Evolutionary conservation across 805 yeast species (phyloP), one percentile per base, ranked within the genome.

Genomic region (Nakazawaea siamensis): DNA sequence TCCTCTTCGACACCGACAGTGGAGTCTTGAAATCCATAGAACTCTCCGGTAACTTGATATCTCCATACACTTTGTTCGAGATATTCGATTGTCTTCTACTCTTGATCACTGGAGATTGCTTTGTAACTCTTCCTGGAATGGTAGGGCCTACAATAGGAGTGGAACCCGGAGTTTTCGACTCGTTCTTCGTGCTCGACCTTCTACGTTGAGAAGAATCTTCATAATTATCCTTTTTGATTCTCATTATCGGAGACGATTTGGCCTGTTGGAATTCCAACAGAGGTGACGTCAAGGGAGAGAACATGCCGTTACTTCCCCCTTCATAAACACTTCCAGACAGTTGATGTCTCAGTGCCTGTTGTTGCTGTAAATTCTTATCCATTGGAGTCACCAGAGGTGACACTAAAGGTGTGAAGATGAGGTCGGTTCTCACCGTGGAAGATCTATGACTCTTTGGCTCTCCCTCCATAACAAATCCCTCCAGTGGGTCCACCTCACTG

Each of bases 301-400:
- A 48, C 50, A 59, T 31, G 4, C 33, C 31, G 24, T 38, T 40
- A 10, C 35, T 39, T 18, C 30, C 8, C 50, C 39, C 20, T 59
- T 24, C 14, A 15, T 26, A 16, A n/a, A 16, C 4, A 16, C 26
- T 24, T 10, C 8, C 8, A 13, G 6, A 13, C 27, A 9, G 27
- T 9, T 7, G 8, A 11, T 12, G 8, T 6, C n/a, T 24, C 11
- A 8, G 26, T 26, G 9, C 30, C 13, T 5, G 17, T 16, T 32
- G 13, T 25, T 32, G 35, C 13, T 18, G 35, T 7, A 18, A 24
- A 18, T 14, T 23, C 13, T 41, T 42, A 15, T 69, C 85, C 47
- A 68, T 46, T 1, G 86, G 86, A 3, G 86, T 73, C 12, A 76
- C 80, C 8, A 82, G 78, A 0, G 94, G 94, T 2, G 88, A 79